These are phyloP conservation scores for Camillea tinctor DNA, from an alignment of 2,329 filamentous ascomycete genomes.

Conservation along the genomic window DNA sequence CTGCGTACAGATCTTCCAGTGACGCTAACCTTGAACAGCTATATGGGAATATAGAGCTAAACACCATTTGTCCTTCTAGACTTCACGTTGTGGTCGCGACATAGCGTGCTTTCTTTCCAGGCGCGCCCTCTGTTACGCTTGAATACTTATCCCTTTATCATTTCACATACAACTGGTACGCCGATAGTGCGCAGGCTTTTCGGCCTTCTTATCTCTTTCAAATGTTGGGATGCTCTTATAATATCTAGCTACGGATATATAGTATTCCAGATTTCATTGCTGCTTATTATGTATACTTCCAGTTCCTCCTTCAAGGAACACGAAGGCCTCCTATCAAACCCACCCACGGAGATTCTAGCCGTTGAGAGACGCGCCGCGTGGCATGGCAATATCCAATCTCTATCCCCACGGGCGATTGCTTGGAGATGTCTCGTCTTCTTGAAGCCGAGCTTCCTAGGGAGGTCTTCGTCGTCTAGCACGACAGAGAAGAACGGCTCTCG, in stretches of 20 bases:
- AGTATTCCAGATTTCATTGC: background rate
- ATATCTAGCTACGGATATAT: background rate
- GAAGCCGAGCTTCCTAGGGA: constrained; percentile 29
- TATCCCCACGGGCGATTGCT: constrained; percentile 15
- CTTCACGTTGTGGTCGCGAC: background rate
- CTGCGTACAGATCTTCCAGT: background rate
- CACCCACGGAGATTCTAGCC: constrained; percentile 7
- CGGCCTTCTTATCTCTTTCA: background rate
- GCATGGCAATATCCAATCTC: background rate
- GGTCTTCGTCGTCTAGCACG: constrained; percentile 12
- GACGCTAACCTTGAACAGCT: background rate
- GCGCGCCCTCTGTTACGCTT: background rate
- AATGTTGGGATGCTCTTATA: constrained; percentile 3
- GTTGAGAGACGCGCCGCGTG: constrained; percentile 5
- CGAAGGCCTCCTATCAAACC: constrained; percentile 25
- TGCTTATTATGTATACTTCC: constrained; percentile 18
- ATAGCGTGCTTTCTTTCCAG: background rate
- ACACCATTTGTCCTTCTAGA: background rate
- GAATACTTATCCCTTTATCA: background rate
- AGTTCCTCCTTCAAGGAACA: constrained; percentile 20
- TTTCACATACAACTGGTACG: background rate
- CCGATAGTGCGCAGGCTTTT: background rate
- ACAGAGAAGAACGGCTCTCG: constrained; percentile 12
- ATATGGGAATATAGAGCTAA: background rate
- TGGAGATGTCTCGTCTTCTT: constrained; percentile 22